Base-by-base conservation (phyloP, 148 eudicot genomes). In the Bassia scoparia region DNA sequence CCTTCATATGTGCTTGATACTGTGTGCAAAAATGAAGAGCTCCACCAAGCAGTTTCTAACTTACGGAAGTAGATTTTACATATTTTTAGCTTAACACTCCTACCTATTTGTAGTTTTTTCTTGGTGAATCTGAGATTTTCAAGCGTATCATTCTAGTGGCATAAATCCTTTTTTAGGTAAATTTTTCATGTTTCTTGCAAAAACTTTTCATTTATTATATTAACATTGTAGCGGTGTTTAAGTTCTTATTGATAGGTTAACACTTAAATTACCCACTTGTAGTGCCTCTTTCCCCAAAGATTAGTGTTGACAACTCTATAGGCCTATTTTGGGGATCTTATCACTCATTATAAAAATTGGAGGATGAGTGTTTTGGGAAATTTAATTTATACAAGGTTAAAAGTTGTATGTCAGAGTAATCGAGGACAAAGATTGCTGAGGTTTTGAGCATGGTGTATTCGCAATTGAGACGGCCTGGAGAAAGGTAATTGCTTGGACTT, bases 1-100 rank as follows among this genome's bases (percentile, higher is more conserved):
- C 99, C 68, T 86, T 91, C 71, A 78, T 95, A 58, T 95, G 99
- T 76, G 87, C 92, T n/a, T 61, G 99, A 95, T 79, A 95, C 99
- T 61, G 99, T n/a, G 97, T 80, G 90, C 93, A 52, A 43, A 88
- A 75, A 46, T 95, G 77, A 81, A 89, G 88, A 67, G 79, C 96
- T 74, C 82, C n/a, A n/a, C 96, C 58, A 88, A 83, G 78, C 87
- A 81, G 74, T 85, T 82, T 82, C 86, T 89, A 73, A 46, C 88
- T 76, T 95, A 95, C 76, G 87, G 72, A 88, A 88, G 97, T 89
- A 80, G 90, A n/a, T 68, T 55, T 74, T 74, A 16, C 24, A n/a
- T n/a, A n/a, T n/a, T n/a, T 49, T 69, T 16, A 15, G n/a, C n/a
- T 20, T 65, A 27, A 8, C 12, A 23, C n/a, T n/a, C n/a, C 7